Evolutionary conservation across 805 yeast genomes (phyloP).

Genomic region (Hanseniaspora jakobsenii): DNA sequence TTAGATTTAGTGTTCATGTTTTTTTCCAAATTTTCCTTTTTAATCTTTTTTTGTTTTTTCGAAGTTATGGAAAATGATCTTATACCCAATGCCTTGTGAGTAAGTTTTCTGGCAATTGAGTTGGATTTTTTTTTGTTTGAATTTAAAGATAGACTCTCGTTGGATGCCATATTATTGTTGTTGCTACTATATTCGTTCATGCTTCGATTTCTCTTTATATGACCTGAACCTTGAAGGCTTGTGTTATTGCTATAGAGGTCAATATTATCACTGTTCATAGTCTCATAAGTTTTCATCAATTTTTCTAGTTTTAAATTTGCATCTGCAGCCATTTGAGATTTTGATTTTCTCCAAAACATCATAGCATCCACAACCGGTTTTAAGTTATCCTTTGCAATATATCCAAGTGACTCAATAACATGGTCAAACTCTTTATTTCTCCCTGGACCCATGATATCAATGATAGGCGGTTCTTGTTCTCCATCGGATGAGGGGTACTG

Average conservation of each 20-base stretch:
- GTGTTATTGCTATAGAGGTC: constrained; percentile 4
- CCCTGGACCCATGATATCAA: constrained; percentile 71
- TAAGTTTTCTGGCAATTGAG: constrained; percentile 11
- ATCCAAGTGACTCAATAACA: constrained; percentile 75
- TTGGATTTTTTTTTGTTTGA: constrained; percentile 1
- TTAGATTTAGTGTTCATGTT: neutral
- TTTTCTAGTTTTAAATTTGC: constrained; percentile 44
- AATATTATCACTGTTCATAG: neutral
- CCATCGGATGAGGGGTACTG: constrained; percentile 40
- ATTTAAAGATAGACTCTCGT: too few relatives aligned
- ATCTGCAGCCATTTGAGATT: constrained; percentile 69
- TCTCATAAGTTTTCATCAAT: constrained; percentile 29
- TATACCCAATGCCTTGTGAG: constrained; percentile 15
- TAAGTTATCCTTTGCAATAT: constrained; percentile 78
- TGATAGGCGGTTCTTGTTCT: constrained; percentile 61
- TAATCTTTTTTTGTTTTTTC: constrained; percentile 7
- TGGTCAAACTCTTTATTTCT: constrained; percentile 77
- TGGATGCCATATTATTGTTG: too few relatives aligned
- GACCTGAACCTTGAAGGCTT: neutral
- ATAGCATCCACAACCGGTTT: constrained; percentile 94
- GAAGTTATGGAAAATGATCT: constrained; percentile 14
- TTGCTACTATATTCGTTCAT: too few relatives aligned
- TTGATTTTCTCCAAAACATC: constrained; percentile 95
- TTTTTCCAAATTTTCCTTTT: neutral
- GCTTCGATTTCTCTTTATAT: neutral